A percentile compares a stretch with the other conserved stretches of the same genome.
These are phyloP conservation scores for Apophysomyces sp. DNA, from an alignment of 371 early-diverging fungal species.

Conservation along the genomic window DNA sequence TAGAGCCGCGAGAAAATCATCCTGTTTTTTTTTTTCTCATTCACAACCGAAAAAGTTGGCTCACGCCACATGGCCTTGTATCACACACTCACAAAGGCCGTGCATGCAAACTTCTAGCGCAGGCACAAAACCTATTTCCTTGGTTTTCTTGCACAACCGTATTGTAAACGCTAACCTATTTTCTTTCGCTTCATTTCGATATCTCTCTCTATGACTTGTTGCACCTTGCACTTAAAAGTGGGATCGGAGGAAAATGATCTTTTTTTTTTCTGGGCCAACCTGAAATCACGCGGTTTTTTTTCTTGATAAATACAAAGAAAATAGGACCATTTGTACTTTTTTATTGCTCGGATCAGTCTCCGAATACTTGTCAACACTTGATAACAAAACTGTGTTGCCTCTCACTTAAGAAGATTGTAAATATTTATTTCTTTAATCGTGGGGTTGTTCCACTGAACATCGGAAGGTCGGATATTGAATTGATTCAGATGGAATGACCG, in stretches of 20 bases:
- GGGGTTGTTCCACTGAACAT: not conserved
- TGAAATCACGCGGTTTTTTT: not conserved
- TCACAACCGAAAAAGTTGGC: not conserved
- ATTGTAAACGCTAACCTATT: not conserved
- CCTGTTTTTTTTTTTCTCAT: not conserved
- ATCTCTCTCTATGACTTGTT: not conserved
- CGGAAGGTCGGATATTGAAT: not conserved
- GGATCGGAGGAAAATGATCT: not conserved
- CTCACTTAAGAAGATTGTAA: too few species aligned
- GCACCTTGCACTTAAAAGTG: not conserved
- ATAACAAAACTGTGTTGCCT: too few species aligned
- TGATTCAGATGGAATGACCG: not conserved
- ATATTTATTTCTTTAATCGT: too few species aligned
- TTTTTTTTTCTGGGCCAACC: not conserved
- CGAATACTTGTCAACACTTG: too few species aligned
- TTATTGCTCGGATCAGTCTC: too few species aligned
- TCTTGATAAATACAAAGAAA: too few species aligned
- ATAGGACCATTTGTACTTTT: too few species aligned
- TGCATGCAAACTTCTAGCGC: not conserved
- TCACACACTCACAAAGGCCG: not conserved
- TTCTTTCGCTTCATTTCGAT: not conserved
- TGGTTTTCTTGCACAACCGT: not conserved
- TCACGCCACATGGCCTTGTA: conserved; percentile 1
- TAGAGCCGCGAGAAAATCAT: not conserved
- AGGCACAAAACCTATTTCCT: not conserved